Evolutionary conservation across 331 rosid genomes (phyloP).

Genomic region (Acacia concinna): DNA sequence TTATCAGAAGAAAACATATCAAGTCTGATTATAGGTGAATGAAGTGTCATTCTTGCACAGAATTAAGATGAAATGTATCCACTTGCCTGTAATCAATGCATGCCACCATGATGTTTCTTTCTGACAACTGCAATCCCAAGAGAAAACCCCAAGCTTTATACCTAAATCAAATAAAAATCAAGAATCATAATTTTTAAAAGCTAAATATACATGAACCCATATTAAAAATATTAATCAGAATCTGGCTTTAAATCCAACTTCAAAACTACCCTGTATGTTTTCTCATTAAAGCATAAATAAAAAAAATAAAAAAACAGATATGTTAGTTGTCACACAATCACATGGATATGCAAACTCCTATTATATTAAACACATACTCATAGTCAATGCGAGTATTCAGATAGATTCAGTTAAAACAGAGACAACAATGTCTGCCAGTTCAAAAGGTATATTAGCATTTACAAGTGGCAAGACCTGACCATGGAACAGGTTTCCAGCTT

Average conservation of each 20-base stretch:
- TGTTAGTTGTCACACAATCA: no score
- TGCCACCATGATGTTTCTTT: slow-evolving; percentile 88
- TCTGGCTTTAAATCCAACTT: slow-evolving; percentile 26
- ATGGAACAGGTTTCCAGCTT: background rate
- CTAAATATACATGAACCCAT: slow-evolving; percentile 8
- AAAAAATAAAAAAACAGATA: no score
- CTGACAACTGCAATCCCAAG: slow-evolving; percentile 83
- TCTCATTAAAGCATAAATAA: slow-evolving; percentile 25
- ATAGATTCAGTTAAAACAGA: slow-evolving; percentile 19
- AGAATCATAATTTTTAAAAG: slow-evolving; percentile 34
- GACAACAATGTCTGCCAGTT: slow-evolving; percentile 22
- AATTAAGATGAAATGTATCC: slow-evolving; percentile 32
- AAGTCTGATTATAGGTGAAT: slow-evolving; percentile 42
- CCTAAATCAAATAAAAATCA: slow-evolving; percentile 52
- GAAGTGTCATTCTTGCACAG: slow-evolving; percentile 41
- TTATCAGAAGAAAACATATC: slow-evolving; percentile 34
- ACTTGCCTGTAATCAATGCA: slow-evolving; percentile 90
- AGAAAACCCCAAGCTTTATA: slow-evolving; percentile 98
- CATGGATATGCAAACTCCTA: background rate
- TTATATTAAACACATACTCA: slow-evolving; percentile 15
- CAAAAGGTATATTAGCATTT: slow-evolving; percentile 4
- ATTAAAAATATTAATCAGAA: background rate
- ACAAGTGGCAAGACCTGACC: background rate
- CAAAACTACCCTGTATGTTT: background rate
- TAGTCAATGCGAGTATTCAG: slow-evolving; percentile 9